A percentile compares a stretch with the other conserved stretches of the same genome.
phyloP scores from a whole-genome alignment of 2,329 filamentous ascomycete genomes.

The Talaromyces sp. region DNA sequence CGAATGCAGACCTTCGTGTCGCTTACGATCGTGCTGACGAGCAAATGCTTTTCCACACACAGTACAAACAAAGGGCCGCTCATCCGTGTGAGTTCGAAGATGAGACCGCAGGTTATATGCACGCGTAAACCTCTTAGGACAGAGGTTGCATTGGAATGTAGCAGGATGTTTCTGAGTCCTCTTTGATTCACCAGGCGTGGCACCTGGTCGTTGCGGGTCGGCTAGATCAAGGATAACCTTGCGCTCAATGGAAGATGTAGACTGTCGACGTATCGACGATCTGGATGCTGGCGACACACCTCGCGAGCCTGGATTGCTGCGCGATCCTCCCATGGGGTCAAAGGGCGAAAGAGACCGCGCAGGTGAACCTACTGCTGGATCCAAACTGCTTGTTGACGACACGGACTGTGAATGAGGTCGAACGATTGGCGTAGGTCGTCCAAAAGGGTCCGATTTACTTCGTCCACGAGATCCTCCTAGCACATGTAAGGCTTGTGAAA shows the following conservation, averaged over 20 bases:
- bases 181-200: slow-evolving; percentile 61
- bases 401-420: slow-evolving; percentile 42
- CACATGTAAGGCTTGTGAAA: slow-evolving; percentile 4
- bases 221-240: slow-evolving; percentile 87
- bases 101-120: slow-evolving; percentile 97
- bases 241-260: slow-evolving; percentile 51
- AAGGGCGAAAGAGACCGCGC: slow-evolving; percentile 47
- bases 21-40: slow-evolving; percentile 93
- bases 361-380: slow-evolving; percentile 30
- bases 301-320: slow-evolving; percentile 43
- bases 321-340: slow-evolving; percentile 23
- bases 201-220: slow-evolving; percentile 76
- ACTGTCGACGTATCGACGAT: slow-evolving; percentile 40
- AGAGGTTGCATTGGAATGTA: slow-evolving; percentile 90
- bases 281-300: slow-evolving; percentile 45
- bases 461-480: slow-evolving; percentile 52
- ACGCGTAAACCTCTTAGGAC: slow-evolving; percentile 91
- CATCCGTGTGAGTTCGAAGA: slow-evolving; percentile 92
- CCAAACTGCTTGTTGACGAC: slow-evolving; percentile 32
- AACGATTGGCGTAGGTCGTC: slow-evolving; percentile 21
- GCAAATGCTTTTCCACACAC: slow-evolving; percentile 97
- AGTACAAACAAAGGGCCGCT: slow-evolving; percentile 93
- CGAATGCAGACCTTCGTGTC: slow-evolving; percentile 91
- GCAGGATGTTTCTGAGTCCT: slow-evolving; percentile 97
- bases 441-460: slow-evolving; percentile 61